phyloP scores from a whole-genome alignment of 2,329 filamentous ascomycete species.

The Colletotrichum caudatum region DNA sequence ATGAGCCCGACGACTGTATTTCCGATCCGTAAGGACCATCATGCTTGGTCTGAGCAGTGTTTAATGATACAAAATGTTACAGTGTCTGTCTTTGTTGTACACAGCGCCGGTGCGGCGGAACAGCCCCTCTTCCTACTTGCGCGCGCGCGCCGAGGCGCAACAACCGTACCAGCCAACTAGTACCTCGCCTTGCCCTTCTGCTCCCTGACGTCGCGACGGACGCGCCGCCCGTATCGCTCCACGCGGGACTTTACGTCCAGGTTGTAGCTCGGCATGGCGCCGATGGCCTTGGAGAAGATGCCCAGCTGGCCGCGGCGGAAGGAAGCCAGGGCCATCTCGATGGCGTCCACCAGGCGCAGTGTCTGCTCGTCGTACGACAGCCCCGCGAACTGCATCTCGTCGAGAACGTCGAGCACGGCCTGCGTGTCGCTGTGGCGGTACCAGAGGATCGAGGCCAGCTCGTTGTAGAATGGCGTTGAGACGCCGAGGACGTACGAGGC shows the following conservation, averaged over 20 bases:
- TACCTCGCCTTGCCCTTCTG: not conserved
- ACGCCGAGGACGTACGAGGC: constrained; percentile 79
- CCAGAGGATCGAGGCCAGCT: constrained; percentile 73
- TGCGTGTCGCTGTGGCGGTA: constrained; percentile 68
- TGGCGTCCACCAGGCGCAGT: constrained; percentile 51
- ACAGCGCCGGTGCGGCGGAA: not conserved
- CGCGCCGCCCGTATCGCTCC: constrained; percentile 18
- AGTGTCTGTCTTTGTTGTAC: constrained; percentile 1
- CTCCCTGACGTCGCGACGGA: constrained; percentile 16
- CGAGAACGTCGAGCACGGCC: constrained; percentile 66
- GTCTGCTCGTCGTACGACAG: constrained; percentile 67
- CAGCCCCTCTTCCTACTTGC: not conserved
- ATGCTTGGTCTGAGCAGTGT: not conserved
- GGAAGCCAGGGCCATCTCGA: constrained; percentile 48
- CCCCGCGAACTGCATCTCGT: constrained; percentile 75
- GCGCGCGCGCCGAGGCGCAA: too few relatives aligned
- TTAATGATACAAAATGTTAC: constrained; percentile 9
- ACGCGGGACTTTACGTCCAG: constrained; percentile 38
- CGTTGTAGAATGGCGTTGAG: constrained; percentile 77
- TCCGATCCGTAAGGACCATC: not conserved
- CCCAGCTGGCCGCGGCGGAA: constrained; percentile 36
- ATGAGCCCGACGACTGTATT: not conserved
- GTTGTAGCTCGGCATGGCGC: constrained; percentile 41
- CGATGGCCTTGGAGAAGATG: constrained; percentile 37
- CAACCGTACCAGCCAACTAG: not conserved